Conservation (phyloP, 2,329 filamentous ascomycete species). For the Cladosporium sp. region DNA sequence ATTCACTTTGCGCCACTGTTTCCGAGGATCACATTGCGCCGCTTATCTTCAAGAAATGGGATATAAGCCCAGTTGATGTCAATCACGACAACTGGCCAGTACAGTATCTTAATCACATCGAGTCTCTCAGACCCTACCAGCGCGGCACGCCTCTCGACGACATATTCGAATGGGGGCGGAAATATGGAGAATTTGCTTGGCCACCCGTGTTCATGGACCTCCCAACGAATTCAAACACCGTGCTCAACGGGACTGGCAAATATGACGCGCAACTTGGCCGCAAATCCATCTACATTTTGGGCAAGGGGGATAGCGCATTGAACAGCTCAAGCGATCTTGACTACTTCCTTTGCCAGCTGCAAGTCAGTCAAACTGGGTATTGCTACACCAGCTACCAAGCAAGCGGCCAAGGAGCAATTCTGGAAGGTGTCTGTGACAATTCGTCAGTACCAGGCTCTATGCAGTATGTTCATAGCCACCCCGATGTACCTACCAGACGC, state of each 20-base stretch:
- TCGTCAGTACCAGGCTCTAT: slow-evolving; percentile 42
- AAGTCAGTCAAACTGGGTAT: slow-evolving; percentile 57
- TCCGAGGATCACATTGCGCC: slow-evolving; percentile 55
- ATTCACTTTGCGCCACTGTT: slow-evolving; percentile 70
- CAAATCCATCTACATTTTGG: slow-evolving; percentile 64
- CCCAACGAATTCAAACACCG: slow-evolving; percentile 62
- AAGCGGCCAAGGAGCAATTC: slow-evolving; percentile 49
- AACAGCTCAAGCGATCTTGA: background rate
- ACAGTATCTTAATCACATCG: slow-evolving; percentile 9
- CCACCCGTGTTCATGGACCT: slow-evolving; percentile 42
- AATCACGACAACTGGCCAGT: slow-evolving; percentile 16
- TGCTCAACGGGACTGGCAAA: slow-evolving; percentile 50
- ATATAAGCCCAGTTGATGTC: slow-evolving; percentile 30
- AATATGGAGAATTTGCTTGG: slow-evolving; percentile 38
- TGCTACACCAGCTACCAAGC: slow-evolving; percentile 60
- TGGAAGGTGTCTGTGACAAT: slow-evolving; percentile 57
- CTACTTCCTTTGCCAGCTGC: slow-evolving; percentile 66
- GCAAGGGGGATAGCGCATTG: slow-evolving; percentile 37
- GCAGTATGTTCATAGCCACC: slow-evolving; percentile 50
- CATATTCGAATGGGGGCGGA: slow-evolving; percentile 62
- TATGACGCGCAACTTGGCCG: slow-evolving; percentile 29
- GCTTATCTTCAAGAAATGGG: slow-evolving; percentile 62
- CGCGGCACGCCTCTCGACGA: slow-evolving; percentile 52
- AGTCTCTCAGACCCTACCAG: slow-evolving; percentile 16
- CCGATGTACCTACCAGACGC: slow-evolving; percentile 54